Evolutionary conservation across 345 rosid genomes (phyloP).

Genomic region (Conringia planisiliqua): DNA sequence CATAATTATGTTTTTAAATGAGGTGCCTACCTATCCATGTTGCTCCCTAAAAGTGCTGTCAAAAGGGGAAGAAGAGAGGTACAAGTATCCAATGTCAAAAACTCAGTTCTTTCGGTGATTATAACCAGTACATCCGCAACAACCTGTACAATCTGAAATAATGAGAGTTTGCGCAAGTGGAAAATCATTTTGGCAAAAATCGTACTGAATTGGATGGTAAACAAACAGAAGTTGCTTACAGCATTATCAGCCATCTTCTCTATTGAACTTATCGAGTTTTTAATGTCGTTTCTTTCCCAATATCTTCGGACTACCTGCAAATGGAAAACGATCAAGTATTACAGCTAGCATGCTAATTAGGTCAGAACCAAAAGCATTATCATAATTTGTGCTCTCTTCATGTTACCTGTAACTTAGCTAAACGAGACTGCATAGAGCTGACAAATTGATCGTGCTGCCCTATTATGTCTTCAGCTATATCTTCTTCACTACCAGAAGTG

Average conservation of each 20-base stretch:
- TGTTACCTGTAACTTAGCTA: slow-evolving; percentile 87
- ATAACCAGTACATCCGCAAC: slow-evolving; percentile 73
- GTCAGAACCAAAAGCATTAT: slow-evolving; percentile 6
- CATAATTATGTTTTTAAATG: not conserved
- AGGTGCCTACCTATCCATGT: slow-evolving; percentile 67
- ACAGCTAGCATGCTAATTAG: slow-evolving; percentile 6
- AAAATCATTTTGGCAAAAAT: not conserved
- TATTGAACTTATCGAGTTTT: slow-evolving; percentile 68
- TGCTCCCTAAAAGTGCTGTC: slow-evolving; percentile 67
- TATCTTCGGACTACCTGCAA: slow-evolving; percentile 73
- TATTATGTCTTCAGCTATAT: slow-evolving; percentile 61
- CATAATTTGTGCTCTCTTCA: slow-evolving; percentile 21
- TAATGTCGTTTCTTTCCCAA: slow-evolving; percentile 88
- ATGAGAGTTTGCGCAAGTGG: not conserved
- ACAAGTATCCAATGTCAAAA: slow-evolving; percentile 75
- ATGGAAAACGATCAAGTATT: not conserved
- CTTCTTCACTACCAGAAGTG: slow-evolving; percentile 62
- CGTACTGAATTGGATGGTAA: not conserved
- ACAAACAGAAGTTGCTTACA: slow-evolving; percentile 44
- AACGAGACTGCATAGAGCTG: slow-evolving; percentile 91
- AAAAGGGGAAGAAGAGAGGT: slow-evolving; percentile 85
- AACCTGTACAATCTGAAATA: slow-evolving; percentile 49
- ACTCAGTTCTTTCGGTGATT: slow-evolving; percentile 59
- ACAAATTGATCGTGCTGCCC: slow-evolving; percentile 78
- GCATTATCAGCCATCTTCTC: slow-evolving; percentile 96